Percentiles rank a stretch among this genome's conserved stretches.
Evolutionary conservation across 2,329 filamentous ascomycete species (phyloP).

Genomic region (Penicillium sp.): DNA sequence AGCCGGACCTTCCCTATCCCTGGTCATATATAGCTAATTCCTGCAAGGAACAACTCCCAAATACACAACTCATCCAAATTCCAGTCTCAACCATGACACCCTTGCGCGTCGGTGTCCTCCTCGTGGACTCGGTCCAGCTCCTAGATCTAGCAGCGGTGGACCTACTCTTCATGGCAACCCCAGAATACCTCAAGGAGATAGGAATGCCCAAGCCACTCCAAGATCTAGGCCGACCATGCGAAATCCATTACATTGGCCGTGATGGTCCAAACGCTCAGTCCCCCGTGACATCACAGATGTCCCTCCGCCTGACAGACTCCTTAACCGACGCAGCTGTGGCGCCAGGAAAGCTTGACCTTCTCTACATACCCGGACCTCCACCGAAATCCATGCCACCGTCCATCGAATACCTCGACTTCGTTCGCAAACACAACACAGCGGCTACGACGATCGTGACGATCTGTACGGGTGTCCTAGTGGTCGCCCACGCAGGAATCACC

Average conservation of each 20-base stretch:
- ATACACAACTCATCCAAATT: not conserved
- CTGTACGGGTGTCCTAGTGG: constrained; percentile 25
- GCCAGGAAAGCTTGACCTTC: constrained; percentile 37
- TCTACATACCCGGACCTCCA: constrained; percentile 40
- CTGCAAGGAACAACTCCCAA: not conserved
- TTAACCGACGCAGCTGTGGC: constrained; percentile 29
- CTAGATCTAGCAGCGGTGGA: constrained; percentile 41
- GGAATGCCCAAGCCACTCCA: constrained; percentile 31
- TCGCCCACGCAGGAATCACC: constrained; percentile 25
- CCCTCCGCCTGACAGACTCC: constrained; percentile 28
- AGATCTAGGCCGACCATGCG: constrained; percentile 23
- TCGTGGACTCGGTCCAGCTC: constrained; percentile 37
- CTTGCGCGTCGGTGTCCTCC: constrained; percentile 35
- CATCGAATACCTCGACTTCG: constrained; percentile 30
- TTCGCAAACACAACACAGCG: constrained; percentile 31
- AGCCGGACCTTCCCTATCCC: not conserved
- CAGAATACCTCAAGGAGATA: constrained; percentile 27
- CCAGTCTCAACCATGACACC: constrained; percentile 7
- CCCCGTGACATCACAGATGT: constrained; percentile 28
- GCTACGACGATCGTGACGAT: constrained; percentile 26
- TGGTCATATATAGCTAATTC: too few relatives aligned
- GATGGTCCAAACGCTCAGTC: constrained; percentile 13
- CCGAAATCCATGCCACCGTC: constrained; percentile 27
- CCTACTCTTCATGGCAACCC: constrained; percentile 38
- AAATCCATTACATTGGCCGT: constrained; percentile 32